Base-by-base conservation (phyloP, 768 basidiomycete species). In the Termitomyces sp. region DNA sequence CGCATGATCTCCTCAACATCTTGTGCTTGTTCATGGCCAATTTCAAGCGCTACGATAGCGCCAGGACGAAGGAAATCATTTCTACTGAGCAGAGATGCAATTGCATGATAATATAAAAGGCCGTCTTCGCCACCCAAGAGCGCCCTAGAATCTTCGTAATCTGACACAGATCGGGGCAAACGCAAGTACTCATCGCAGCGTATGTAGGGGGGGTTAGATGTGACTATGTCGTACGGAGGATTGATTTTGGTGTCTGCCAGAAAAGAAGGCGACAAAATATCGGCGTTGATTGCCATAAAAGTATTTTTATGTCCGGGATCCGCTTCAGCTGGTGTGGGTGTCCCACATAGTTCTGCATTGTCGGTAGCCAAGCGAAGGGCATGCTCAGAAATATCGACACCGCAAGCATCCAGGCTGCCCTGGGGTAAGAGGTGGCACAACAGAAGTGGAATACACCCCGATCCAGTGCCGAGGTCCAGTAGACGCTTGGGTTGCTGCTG, bases 401-500 rank as follows among this genome's bases (percentile, higher is more conserved):
- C 91, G 58, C 78, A 71, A 2, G 87, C 82, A 9, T 68, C 73
- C 45, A 83, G 61, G 59, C 74, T 78, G 48, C 81, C 83, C 44
- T 75, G 69, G 16, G 84, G 81, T 72, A 83, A 82, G 46, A 84
- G 70, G 61, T 85, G 79, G 64, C 85, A 85, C 17, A 98, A 76
- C n/a, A 92, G 76, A 41, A 97, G 80, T 2, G 94, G 89, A 50
- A 98, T 94, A 68, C 94, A 94, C 14, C 90, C 96, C 0, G 92
- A 83, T 45, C 96, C 96, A 5, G 94, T 96, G 68, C 95, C 94
- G 44, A 98, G 82, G 72, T 99, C 96, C 32, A 98, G 76, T 27
- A 95, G 70, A 30, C 73, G 74, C 44, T 72, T 60, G 55, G 74
- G 70, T 47, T 61, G 67, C 54, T 69, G 61, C 39, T 69, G 61